Evolutionary conservation across 192 early-diverging fungal genomes (phyloP).

Genomic region (Mortierella antarctica): DNA sequence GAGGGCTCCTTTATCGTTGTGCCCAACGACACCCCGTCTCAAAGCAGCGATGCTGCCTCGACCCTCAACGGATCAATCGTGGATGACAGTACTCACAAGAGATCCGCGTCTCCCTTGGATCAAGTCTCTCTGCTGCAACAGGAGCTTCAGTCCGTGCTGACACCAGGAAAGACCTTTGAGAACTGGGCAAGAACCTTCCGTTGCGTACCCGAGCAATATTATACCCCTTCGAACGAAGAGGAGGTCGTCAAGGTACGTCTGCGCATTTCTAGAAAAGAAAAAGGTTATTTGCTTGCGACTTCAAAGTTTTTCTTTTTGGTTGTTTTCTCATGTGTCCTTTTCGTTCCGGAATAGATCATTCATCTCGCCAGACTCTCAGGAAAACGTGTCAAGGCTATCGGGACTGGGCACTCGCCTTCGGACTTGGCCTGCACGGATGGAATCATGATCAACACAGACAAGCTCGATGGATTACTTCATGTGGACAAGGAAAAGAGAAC

Average conservation of each 20-base stretch:
- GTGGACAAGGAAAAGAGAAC: conserved; percentile 59
- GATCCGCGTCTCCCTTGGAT: not conserved
- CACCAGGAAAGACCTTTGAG: conserved; percentile 50
- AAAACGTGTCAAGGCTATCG: conserved; percentile 70
- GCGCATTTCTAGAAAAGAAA: not conserved
- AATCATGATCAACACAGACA: conserved; percentile 77
- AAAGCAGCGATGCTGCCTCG: not conserved
- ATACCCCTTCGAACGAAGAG: conserved; percentile 68
- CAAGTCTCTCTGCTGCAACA: conserved; percentile 7
- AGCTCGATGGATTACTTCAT: conserved; percentile 63
- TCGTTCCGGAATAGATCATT: conserved; percentile 54
- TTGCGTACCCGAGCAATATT: conserved; percentile 66
- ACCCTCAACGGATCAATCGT: not conserved
- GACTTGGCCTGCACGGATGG: conserved; percentile 75
- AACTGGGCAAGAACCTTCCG: conserved; percentile 80
- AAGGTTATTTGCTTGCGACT: not conserved
- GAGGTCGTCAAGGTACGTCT: conserved; percentile 66
- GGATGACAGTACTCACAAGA: not conserved
- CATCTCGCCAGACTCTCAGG: conserved; percentile 51
- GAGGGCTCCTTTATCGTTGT: conserved; percentile 25
- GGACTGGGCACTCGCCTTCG: conserved; percentile 80
- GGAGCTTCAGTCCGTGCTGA: conserved; percentile 26
- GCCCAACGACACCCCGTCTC: not conserved
- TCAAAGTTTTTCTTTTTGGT: not conserved
- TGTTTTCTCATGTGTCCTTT: not conserved